Conservation (phyloP, 305 asterid genomes). For the Solanum chacoense region DNA sequence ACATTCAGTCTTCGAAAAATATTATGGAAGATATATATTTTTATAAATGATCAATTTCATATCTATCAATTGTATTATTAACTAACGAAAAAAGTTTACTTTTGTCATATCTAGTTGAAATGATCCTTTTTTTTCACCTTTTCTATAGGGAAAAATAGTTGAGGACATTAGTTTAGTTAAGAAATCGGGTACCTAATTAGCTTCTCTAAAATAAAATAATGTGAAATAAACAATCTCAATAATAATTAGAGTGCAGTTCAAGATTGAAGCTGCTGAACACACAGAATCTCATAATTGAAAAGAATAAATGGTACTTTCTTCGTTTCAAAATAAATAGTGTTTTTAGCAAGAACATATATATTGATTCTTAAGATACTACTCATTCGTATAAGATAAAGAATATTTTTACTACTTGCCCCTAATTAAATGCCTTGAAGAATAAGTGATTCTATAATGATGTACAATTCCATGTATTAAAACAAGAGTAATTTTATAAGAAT, state of each 20-base stretch:
- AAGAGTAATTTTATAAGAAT: neutral
- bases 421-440: neutral
- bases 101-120: neutral
- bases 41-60: neutral
- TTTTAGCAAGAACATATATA: too few relatives aligned
- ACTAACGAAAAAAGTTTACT: neutral
- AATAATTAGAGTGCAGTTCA: neutral
- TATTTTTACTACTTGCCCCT: neutral
- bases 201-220: neutral
- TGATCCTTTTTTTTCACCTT: neutral
- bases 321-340: too few relatives aligned
- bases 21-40: neutral
- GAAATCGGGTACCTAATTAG: neutral
- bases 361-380: too few relatives aligned
- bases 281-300: neutral
- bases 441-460: neutral
- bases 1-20: neutral
- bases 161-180: neutral
- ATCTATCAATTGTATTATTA: neutral
- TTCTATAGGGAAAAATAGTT: neutral
- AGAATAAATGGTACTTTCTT: too few relatives aligned
- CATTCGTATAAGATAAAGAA: neutral
- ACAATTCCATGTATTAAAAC: neutral
- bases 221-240: neutral
- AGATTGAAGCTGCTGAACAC: neutral